A percentile compares a stretch with the other conserved stretches of the same genome.
Evolutionary conservation across 1,139 yeast species (phyloP).

Genomic region (Kodamaea fungicola): DNA sequence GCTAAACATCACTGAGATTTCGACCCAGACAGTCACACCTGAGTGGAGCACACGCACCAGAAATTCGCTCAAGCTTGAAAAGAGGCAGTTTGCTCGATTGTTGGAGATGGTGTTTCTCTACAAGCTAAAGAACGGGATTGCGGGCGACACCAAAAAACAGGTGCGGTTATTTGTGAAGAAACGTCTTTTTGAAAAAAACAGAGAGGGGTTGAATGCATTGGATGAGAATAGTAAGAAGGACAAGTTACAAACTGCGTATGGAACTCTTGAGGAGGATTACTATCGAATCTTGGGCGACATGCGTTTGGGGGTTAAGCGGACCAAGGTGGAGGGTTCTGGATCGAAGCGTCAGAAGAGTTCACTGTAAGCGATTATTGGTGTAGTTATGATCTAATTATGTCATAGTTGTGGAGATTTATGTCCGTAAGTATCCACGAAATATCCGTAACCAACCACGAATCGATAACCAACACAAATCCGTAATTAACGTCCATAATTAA

Average conservation of each 20-base stretch:
- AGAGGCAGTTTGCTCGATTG: constrained; percentile 73
- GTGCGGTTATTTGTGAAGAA: constrained; percentile 65
- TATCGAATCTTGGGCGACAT: constrained; percentile 47
- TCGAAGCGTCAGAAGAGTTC: too few species aligned
- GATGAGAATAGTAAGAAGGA: constrained; percentile 60
- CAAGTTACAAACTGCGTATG: constrained; percentile 74
- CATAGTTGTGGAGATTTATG: too few species aligned
- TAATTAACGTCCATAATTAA: too few species aligned
- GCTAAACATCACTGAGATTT: constrained; percentile 21
- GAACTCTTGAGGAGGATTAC: constrained; percentile 67
- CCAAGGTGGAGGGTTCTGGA: too few species aligned
- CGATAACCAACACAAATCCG: too few species aligned
- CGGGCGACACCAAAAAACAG: constrained; percentile 28
- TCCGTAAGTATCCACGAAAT: too few species aligned
- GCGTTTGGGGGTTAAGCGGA: constrained; percentile 18
- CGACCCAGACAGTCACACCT: constrained; percentile 20
- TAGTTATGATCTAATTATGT: too few species aligned
- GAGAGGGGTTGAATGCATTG: constrained; percentile 68
- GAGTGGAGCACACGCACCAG: constrained; percentile 45
- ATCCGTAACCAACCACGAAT: too few species aligned
- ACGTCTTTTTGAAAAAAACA: constrained; percentile 72
- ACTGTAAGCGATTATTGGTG: too few species aligned
- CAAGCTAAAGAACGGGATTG: constrained; percentile 29
- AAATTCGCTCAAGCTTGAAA: constrained; percentile 57
- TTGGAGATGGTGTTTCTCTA: constrained; percentile 70